Evolutionary conservation across 2,329 filamentous ascomycete genomes (phyloP).

Genomic region (Colletotrichum sp.): DNA sequence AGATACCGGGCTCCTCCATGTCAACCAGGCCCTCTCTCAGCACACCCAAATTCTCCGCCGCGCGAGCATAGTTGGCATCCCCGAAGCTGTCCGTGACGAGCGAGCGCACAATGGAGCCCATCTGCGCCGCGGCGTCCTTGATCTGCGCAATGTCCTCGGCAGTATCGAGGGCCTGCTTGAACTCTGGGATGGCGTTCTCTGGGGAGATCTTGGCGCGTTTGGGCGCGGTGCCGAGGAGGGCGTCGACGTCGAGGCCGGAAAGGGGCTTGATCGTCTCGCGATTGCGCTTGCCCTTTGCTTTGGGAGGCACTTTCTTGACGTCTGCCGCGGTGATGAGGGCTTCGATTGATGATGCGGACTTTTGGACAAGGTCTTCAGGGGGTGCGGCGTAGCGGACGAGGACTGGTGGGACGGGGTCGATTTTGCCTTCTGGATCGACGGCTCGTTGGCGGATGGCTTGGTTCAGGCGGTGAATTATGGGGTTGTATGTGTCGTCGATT

Average conservation of each 20-base stretch:
- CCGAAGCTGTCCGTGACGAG: slow-evolving; percentile 78
- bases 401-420: slow-evolving; percentile 67
- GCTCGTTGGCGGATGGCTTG: slow-evolving; percentile 86
- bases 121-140: slow-evolving; percentile 73
- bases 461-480: slow-evolving; percentile 86
- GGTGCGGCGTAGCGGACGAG: slow-evolving; percentile 77
- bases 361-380: slow-evolving; percentile 68
- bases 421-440: slow-evolving; percentile 69
- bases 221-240: slow-evolving; percentile 69
- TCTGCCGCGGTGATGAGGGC: slow-evolving; percentile 72
- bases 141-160: slow-evolving; percentile 67
- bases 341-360: slow-evolving; percentile 63
- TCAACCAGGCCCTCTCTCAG: slow-evolving; percentile 80
- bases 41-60: slow-evolving; percentile 76
- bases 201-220: slow-evolving; percentile 48
- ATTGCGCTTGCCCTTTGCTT: slow-evolving; percentile 74
- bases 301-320: slow-evolving; percentile 88
- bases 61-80: slow-evolving; percentile 75
- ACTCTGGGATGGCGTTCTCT: slow-evolving; percentile 86
- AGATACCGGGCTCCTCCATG: slow-evolving; percentile 77
- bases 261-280: slow-evolving; percentile 80
- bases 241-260: slow-evolving; percentile 87
- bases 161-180: slow-evolving; percentile 77
- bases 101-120: slow-evolving; percentile 72
- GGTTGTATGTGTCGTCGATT: slow-evolving; percentile 84